Evolutionary conservation across 176 grass and related monocot genomes (phyloP).

Genomic region (Tillandsia fasciculata): DNA sequence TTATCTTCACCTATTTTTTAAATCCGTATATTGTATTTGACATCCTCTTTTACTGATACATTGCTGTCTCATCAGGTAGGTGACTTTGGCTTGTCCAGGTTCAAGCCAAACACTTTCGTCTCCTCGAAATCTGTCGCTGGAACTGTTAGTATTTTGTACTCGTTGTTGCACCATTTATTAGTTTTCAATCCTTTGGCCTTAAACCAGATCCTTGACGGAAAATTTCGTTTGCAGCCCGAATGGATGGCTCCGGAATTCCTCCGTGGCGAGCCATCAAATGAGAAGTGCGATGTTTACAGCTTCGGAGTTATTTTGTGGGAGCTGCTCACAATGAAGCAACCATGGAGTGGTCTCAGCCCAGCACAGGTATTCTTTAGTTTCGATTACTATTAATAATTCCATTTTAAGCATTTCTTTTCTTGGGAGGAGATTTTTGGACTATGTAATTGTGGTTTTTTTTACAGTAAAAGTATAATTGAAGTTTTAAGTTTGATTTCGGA

Average conservation of each 20-base stretch:
- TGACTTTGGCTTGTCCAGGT: conserved; percentile 98
- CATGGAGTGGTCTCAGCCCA: conserved; percentile 76
- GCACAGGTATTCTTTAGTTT: conserved; percentile 39
- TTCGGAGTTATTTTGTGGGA: conserved; percentile 89
- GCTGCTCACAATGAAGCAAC: conserved; percentile 88
- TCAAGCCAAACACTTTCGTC: conserved; percentile 85
- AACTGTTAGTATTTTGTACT: conserved; percentile 44
- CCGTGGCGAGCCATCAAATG: conserved; percentile 75
- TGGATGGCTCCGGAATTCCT: conserved; percentile 98
- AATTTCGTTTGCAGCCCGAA: conserved; percentile 53
- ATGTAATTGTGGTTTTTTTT: background rate
- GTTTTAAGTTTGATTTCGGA: too few species aligned
- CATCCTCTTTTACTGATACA: conserved; percentile 9
- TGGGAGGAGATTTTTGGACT: background rate
- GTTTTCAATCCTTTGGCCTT: background rate
- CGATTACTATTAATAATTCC: background rate
- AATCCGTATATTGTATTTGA: background rate
- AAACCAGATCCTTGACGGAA: background rate
- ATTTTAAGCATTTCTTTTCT: background rate
- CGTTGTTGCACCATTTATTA: background rate
- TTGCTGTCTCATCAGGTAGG: conserved; percentile 40
- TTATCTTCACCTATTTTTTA: background rate
- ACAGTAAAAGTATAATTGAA: too few species aligned
- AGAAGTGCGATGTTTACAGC: conserved; percentile 88
- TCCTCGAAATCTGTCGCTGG: conserved; percentile 95